A percentile compares a stretch with the other conserved stretches of the same genome.
phyloP scores from a whole-genome alignment of 371 early-diverging fungal genomes.

The Apophysomyces elegans region DNA sequence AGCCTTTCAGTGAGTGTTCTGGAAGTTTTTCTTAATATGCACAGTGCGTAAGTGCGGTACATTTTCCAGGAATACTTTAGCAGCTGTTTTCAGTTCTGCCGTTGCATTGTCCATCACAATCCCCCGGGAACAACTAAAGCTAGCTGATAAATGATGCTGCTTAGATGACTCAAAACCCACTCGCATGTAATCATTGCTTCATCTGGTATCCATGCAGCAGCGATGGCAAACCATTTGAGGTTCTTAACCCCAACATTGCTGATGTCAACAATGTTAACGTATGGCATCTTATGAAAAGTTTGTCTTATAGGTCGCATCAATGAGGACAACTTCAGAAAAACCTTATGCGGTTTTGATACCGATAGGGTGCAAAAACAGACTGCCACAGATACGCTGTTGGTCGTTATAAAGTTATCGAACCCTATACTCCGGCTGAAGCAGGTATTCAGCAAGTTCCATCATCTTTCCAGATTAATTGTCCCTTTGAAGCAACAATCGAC shows the following conservation, averaged over 20 bases:
- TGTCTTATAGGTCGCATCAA: not conserved
- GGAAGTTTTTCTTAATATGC: too few relatives aligned
- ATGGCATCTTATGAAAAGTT: conserved; percentile 2
- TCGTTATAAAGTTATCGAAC: too few relatives aligned
- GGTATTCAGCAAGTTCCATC: too few relatives aligned
- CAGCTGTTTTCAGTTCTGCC: too few relatives aligned
- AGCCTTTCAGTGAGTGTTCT: too few relatives aligned
- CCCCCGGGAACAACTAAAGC: not conserved
- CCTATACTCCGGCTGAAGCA: too few relatives aligned
- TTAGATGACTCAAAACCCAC: not conserved
- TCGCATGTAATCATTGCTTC: not conserved
- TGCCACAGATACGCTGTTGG: too few relatives aligned
- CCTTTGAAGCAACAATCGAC: too few relatives aligned
- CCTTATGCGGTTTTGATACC: not conserved
- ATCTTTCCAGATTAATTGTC: too few relatives aligned
- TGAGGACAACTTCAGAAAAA: not conserved
- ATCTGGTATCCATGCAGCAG: not conserved
- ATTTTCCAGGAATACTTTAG: too few relatives aligned
- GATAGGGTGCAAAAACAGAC: not conserved
- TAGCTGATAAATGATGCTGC: not conserved
- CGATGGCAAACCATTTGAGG: conserved; percentile 7
- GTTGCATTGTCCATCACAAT: not conserved
- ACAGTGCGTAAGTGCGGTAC: too few relatives aligned
- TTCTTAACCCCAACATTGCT: not conserved
- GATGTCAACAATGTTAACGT: conserved; percentile 7